Evolutionary conservation across 2,329 filamentous ascomycete genomes (phyloP).

Genomic region (Stagonosporopsis cucurbitacearum): DNA sequence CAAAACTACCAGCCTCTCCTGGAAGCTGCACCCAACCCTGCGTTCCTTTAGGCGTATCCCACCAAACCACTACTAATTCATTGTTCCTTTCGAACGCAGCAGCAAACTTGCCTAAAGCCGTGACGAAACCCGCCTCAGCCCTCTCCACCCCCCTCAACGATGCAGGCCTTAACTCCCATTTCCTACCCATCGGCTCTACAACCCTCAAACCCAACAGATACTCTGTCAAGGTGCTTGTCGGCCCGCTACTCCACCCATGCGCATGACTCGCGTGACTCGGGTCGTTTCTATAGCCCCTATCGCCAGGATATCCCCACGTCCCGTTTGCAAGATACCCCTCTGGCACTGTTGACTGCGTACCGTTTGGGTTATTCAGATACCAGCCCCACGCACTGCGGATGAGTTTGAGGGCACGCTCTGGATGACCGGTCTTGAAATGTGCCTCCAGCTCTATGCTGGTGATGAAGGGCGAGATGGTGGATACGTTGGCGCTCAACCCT

Average conservation of each 20-base stretch:
- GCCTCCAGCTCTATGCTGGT: constrained; percentile 66
- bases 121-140: constrained; percentile 4
- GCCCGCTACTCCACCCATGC: constrained; percentile 52
- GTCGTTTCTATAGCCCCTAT: constrained; percentile 60
- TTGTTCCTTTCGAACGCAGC: not conserved
- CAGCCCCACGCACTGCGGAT: constrained; percentile 66
- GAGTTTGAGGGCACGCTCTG: constrained; percentile 61
- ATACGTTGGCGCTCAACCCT: constrained; percentile 61
- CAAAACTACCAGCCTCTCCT: not conserved
- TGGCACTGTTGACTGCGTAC: constrained; percentile 65
- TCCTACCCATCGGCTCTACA: constrained; percentile 48
- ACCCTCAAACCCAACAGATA: constrained; percentile 55
- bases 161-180: constrained; percentile 53
- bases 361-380: constrained; percentile 64
- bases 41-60: constrained; percentile 2
- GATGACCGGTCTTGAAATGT: constrained; percentile 58
- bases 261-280: constrained; percentile 52
- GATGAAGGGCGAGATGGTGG: constrained; percentile 61
- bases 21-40: constrained; percentile 7
- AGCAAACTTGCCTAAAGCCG: constrained; percentile 3
- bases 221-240: constrained; percentile 45
- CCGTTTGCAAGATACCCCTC: constrained; percentile 66
- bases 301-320: constrained; percentile 63
- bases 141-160: not conserved
- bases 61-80: not conserved